Evolutionary conservation across 345 rosid species (phyloP), one percentile per base, ranked within the genome.

Genomic region (Kernera saxatilis): DNA sequence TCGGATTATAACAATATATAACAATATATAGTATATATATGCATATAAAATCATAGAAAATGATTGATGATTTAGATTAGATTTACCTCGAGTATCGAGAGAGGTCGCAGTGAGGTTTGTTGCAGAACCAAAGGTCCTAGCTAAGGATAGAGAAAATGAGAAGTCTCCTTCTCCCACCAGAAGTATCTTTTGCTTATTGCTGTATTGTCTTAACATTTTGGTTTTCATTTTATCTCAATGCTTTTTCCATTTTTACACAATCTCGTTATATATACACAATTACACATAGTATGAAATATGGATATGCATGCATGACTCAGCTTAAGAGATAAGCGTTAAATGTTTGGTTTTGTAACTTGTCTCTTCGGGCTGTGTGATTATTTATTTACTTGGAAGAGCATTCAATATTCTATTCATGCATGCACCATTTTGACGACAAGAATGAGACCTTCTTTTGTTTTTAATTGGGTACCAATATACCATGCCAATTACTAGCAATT

Each of bases 121-220:
- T 27, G 83, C 82, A 13, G 82, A 80, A 26, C 84, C 81, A 45
- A 88, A 83, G 6, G 81, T 67, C 22, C 6, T 72, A 44, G 80
- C 91, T 59, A 84, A 78, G 78, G 70, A 81, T n/a, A 49, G 67
- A 14, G 84, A 68, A 39, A 84, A 84, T 1, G 87, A 83, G 46
- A 84, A 87, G 54, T 76, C 82, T 1, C 85, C 89, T 65, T 86
- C 85, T 3, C 88, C 86, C 0, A 86, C 86, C 1, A 84, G 61
- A 23, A 84, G 76, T 41, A 84, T 69, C 29, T 71, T 52, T 1
- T 87, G 79, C 4, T 8, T 26, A 15, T 74, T 77, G 32, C 51
- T 60, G 25, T 81, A 82, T 51, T 81, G 82, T 18, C 9, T 61
- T 29, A 78, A 74, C 68, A 69, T 6, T 68, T 55, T 81, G 53